phyloP scores from a whole-genome alignment of 257 asterid species.

The Petunia secreta region DNA sequence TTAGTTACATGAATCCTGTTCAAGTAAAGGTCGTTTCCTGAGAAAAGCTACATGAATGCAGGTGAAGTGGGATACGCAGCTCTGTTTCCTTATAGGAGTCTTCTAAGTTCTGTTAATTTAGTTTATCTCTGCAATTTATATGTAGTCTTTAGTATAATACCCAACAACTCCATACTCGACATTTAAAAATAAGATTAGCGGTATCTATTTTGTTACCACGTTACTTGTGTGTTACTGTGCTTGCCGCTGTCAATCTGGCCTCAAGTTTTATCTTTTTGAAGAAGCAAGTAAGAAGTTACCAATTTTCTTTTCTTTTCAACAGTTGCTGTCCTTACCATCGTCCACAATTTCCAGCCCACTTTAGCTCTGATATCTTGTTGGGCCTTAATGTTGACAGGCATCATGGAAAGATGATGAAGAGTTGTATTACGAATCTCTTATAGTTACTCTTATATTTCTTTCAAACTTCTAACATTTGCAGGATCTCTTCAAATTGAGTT shows the following conservation, averaged over 20 bases:
- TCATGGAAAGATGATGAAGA: background rate
- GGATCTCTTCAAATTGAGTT: background rate
- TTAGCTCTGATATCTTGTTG: background rate
- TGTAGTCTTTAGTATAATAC: background rate
- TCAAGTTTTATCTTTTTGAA: background rate
- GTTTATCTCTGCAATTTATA: background rate
- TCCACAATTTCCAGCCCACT: slow-evolving; percentile 6
- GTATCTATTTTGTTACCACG: no score
- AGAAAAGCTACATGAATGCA: background rate
- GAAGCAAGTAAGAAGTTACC: background rate
- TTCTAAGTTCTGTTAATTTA: background rate
- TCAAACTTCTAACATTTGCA: slow-evolving; percentile 3
- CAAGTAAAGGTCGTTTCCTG: background rate
- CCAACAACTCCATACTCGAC: background rate
- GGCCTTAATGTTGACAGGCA: background rate
- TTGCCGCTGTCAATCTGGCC: background rate
- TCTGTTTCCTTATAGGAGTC: background rate
- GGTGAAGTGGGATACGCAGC: slow-evolving; percentile 10
- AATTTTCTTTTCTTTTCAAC: background rate
- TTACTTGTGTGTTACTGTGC: background rate
- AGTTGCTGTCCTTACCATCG: background rate
- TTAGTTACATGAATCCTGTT: background rate
- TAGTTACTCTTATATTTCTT: background rate
- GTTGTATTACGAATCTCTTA: background rate
- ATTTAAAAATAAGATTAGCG: no score